Percentiles rank a stretch among this genome's conserved stretches.
These are phyloP conservation scores for Paecilomyces formosus DNA, from an alignment of 2,329 filamentous ascomycete species.

Conservation along the genomic window DNA sequence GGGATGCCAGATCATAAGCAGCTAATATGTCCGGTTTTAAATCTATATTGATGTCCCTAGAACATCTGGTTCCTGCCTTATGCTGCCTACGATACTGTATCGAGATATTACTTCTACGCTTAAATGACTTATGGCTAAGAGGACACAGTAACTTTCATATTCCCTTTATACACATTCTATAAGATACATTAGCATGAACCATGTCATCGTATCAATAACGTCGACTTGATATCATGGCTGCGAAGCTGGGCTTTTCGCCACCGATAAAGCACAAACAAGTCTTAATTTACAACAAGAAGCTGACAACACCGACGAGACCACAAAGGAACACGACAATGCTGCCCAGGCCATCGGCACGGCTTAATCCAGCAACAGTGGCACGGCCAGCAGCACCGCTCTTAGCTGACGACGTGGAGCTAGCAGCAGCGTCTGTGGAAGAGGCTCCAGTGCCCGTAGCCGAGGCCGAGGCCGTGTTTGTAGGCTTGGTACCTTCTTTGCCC, in stretches of 20 bases:
- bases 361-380: constrained; percentile 6
- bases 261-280: neutral
- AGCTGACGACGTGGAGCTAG: constrained; percentile 2
- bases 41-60: neutral
- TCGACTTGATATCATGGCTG: neutral
- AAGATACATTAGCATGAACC: neutral
- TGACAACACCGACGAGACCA: constrained; percentile 11
- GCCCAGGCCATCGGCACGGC: constrained; percentile 11
- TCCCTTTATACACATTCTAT: neutral
- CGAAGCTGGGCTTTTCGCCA: neutral
- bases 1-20: neutral
- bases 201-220: neutral
- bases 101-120: neutral
- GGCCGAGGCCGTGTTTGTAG: constrained; percentile 7
- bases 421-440: constrained; percentile 6
- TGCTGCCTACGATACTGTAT: neutral
- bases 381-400: constrained; percentile 1
- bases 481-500: neutral
- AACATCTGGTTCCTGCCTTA: neutral
- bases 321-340: constrained; percentile 13
- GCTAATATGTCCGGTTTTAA: neutral
- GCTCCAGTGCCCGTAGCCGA: constrained; percentile 2
- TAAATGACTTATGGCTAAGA: neutral
- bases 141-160: neutral
- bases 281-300: constrained; percentile 16